phyloP scores from a whole-genome alignment of 257 asterid species.

The Handroanthus guayacan region DNA sequence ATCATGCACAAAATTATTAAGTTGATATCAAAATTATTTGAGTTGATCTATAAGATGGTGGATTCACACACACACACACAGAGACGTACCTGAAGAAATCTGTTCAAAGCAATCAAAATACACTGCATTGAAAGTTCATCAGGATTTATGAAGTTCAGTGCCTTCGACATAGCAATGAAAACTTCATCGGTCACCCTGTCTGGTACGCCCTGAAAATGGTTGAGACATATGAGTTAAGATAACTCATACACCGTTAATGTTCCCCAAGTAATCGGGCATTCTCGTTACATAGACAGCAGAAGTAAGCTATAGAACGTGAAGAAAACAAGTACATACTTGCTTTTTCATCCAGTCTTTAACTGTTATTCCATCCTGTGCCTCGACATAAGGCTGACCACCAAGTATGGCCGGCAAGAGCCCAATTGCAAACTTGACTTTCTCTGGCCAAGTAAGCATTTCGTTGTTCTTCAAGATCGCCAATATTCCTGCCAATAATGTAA shows the following conservation, averaged over 20 bases:
- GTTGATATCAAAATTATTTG: no score
- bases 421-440: constrained; percentile 91
- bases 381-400: constrained; percentile 96
- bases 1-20: neutral
- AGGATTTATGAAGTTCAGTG: constrained; percentile 94
- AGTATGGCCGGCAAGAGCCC: constrained; percentile 96
- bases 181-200: constrained; percentile 88
- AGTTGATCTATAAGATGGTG: no score
- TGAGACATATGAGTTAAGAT: neutral
- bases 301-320: neutral
- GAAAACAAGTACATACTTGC: constrained; percentile 60
- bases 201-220: constrained; percentile 79
- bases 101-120: constrained; percentile 90
- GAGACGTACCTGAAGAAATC: constrained; percentile 79
- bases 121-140: constrained; percentile 98
- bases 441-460: constrained; percentile 99
- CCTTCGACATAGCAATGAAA: constrained; percentile 99
- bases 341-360: constrained; percentile 96
- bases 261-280: constrained; percentile 22
- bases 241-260: neutral
- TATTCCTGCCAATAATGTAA: constrained; percentile 59
- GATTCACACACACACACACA: neutral
- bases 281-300: neutral
- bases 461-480: constrained; percentile 93
- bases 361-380: constrained; percentile 94